Evolutionary conservation across 2,329 filamentous ascomycete genomes (phyloP).

Genomic region (Apiospora sp.): DNA sequence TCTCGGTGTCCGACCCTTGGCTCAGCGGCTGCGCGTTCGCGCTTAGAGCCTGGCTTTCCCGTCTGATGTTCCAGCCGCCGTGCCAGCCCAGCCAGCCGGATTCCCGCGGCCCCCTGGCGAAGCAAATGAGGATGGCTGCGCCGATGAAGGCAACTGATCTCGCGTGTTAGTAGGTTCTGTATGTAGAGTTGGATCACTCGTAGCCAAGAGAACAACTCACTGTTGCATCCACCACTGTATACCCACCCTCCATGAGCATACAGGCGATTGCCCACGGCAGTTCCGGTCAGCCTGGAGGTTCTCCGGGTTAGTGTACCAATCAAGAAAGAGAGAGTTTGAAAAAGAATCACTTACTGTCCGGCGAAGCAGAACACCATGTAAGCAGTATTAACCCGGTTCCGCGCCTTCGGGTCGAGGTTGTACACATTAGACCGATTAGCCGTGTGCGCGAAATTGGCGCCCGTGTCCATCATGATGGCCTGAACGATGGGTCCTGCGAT

Average conservation of each 20-base stretch:
- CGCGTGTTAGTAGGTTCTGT: background rate
- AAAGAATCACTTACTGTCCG: conserved; percentile 60
- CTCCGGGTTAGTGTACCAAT: background rate
- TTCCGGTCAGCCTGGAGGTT: conserved; percentile 63
- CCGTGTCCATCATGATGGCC: conserved; percentile 74
- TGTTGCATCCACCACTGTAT: conserved; percentile 53
- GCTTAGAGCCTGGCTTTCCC: conserved; percentile 32
- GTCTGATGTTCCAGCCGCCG: conserved; percentile 49
- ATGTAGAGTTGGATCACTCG: background rate
- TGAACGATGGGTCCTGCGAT: conserved; percentile 78
- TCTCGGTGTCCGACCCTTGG: background rate
- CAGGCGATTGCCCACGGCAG: conserved; percentile 62
- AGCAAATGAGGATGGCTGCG: conserved; percentile 45
- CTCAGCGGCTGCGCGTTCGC: background rate
- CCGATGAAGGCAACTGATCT: conserved; percentile 46
- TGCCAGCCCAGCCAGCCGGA: conserved; percentile 52
- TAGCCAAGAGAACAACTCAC: conserved; percentile 36
- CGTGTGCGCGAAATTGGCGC: conserved; percentile 76
- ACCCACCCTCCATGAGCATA: conserved; percentile 61
- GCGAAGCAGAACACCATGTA: conserved; percentile 82
- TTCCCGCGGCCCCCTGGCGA: conserved; percentile 50
- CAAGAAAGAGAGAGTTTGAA: background rate
- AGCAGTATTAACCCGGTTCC: conserved; percentile 81
- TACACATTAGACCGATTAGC: conserved; percentile 78
- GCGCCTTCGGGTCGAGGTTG: conserved; percentile 71